Evolutionary conservation across 192 early-diverging fungal genomes (phyloP).

Genomic region (Backusella macrospora): DNA sequence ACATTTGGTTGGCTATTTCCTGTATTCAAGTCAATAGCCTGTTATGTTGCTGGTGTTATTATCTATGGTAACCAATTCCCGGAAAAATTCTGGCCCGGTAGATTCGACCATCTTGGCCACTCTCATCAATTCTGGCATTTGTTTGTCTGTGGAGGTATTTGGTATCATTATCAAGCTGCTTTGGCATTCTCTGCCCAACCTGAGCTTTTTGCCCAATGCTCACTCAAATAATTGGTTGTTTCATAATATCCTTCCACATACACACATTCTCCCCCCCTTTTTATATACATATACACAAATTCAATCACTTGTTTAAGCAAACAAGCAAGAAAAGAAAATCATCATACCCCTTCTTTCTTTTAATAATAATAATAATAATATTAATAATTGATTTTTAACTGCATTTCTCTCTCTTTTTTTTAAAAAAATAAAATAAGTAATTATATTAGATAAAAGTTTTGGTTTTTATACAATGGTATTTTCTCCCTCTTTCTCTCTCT

Average conservation of each 20-base stretch:
- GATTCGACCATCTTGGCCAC: slow-evolving; percentile 63
- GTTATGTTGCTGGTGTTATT: slow-evolving; percentile 59
- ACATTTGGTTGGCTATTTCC: slow-evolving; percentile 50
- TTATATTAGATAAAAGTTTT: background rate
- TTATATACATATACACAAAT: background rate
- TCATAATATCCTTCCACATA: background rate
- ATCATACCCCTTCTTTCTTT: background rate
- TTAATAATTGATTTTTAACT: background rate
- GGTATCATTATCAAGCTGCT: slow-evolving; percentile 60
- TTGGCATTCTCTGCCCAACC: slow-evolving; percentile 23
- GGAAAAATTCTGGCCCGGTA: slow-evolving; percentile 61
- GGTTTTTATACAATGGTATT: background rate
- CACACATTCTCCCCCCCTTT: too few relatives aligned
- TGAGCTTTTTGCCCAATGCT: slow-evolving; percentile 8
- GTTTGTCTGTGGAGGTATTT: slow-evolving; percentile 64
- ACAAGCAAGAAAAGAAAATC: background rate
- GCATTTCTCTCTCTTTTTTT: background rate
- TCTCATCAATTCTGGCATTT: slow-evolving; percentile 71
- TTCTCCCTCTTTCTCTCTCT: too few relatives aligned
- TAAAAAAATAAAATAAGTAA: background rate
- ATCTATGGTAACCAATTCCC: slow-evolving; percentile 64
- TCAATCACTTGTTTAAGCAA: background rate
- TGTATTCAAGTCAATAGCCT: slow-evolving; percentile 50
- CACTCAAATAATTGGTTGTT: background rate
- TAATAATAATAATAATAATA: background rate